Base-by-base conservation (phyloP, 345 rosid genomes). In the Ceriops zippeliana region DNA sequence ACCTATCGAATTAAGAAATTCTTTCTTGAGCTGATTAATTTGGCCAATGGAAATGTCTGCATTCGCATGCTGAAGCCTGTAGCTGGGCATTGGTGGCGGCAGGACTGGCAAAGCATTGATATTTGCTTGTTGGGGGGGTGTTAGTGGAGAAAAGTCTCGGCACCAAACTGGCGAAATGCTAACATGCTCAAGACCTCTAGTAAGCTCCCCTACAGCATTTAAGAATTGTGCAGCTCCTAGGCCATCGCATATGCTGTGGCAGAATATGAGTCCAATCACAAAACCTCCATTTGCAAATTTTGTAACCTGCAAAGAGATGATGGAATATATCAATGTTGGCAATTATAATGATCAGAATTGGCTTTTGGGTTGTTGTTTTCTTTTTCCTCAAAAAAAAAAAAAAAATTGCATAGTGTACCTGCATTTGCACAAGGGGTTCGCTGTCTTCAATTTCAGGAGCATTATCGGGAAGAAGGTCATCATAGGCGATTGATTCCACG, bases 151-250 rank as follows among this genome's bases (percentile, higher is more conserved):
- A 54, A 86, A 80, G 77, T 86, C 75, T 49, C 91, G 74, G 22
- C 75, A 51, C 91, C 92, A 90, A 30, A 82, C 77, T 5, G 91
- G 89, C 46, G 78, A 32, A 24, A 73, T 68, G 74, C 70, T 57
- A 4, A 70, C 82, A 10, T 73, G 64, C 21, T 75, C 61, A 19
- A 68, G 35, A 11, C 87, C 87, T 70, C 87, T 61, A 1, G 89
- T 93, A 5, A 80, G 30, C 70, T 88, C 87, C 1, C 91, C 91
- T 5, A 86, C 77, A 4, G 88, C 93, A n/a, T 78, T 80, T 7
- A 90, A 69, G 58, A 90, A 90, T 38, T 79, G 91, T 30, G 91
- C 89, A n/a, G 91, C 90, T 62, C 93, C 91, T 0, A 88, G 83
- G 16, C 91, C 93, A 67, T 90, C 93, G 3, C 89, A 85, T 17